Conservation (phyloP, 345 rosid species). For the Camelina hispida region DNA sequence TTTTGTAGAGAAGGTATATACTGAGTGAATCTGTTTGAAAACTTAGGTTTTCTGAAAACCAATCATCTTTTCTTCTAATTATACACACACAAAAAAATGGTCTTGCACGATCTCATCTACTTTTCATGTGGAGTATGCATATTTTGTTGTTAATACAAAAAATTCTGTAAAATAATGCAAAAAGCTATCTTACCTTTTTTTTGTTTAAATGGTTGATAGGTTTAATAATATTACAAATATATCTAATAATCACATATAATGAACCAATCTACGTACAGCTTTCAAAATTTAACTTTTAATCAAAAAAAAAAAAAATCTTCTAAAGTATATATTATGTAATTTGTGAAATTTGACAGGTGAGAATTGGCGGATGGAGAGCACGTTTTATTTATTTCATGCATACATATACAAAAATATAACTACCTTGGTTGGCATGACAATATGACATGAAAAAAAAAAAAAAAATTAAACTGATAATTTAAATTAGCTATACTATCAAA, state of each 20-base stretch:
- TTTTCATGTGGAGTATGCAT: background rate
- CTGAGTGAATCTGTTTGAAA: too few species aligned
- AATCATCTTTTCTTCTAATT: too few species aligned
- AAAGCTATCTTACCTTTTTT: too few species aligned
- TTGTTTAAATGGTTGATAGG: background rate
- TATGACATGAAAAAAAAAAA: background rate
- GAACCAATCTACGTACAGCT: background rate
- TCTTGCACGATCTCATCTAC: background rate
- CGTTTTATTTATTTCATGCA: constrained; percentile 26
- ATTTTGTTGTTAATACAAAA: too few species aligned
- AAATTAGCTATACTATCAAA: background rate
- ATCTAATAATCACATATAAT: background rate
- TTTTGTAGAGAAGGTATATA: too few species aligned
- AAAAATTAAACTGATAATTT: background rate
- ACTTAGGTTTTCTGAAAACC: too few species aligned
- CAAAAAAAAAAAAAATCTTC: background rate
- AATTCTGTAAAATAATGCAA: too few species aligned
- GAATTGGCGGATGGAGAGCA: constrained; percentile 33
- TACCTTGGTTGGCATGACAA: constrained; percentile 34
- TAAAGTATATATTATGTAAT: background rate
- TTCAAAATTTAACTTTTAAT: background rate
- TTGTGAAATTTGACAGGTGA: constrained; percentile 40
- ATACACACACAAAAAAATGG: background rate
- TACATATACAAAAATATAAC: constrained; percentile 8
- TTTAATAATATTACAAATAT: too few species aligned